A percentile compares a stretch with the other conserved stretches of the same genome.
phyloP scores from a whole-genome alignment of 2,329 filamentous ascomycete genomes.

The Cytospora leucostoma region DNA sequence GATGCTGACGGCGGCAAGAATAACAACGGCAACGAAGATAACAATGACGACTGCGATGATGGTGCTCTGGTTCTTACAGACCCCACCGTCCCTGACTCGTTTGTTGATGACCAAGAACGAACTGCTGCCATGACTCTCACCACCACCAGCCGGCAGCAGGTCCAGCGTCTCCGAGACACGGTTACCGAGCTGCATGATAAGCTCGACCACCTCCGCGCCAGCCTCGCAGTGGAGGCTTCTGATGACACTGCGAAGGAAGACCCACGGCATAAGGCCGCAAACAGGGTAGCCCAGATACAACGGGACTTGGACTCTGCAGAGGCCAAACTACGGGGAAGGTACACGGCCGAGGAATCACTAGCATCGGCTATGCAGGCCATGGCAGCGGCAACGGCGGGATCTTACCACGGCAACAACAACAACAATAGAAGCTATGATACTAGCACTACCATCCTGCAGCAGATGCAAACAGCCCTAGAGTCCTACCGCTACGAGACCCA shows the following conservation, averaged over 20 bases:
- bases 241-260: neutral
- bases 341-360: neutral
- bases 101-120: neutral
- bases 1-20: no score
- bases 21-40: no score
- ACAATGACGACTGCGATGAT: no score
- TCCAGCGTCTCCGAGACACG: neutral
- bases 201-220: neutral
- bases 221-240: neutral
- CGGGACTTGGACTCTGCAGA: neutral
- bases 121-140: neutral
- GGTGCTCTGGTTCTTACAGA: neutral
- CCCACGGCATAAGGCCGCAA: neutral
- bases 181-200: neutral
- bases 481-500: neutral
- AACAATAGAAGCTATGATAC: neutral
- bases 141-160: neutral
- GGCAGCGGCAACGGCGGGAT: neutral
- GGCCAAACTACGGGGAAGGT: neutral
- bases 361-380: neutral
- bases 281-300: neutral
- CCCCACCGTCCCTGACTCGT: neutral
- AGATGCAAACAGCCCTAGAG: neutral
- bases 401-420: no score
- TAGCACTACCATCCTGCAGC: neutral